Percentiles rank a stretch among this genome's conserved stretches.
Conservation (phyloP, 2,329 filamentous ascomycete genomes). For the Aspergillus brasiliensis region DNA sequence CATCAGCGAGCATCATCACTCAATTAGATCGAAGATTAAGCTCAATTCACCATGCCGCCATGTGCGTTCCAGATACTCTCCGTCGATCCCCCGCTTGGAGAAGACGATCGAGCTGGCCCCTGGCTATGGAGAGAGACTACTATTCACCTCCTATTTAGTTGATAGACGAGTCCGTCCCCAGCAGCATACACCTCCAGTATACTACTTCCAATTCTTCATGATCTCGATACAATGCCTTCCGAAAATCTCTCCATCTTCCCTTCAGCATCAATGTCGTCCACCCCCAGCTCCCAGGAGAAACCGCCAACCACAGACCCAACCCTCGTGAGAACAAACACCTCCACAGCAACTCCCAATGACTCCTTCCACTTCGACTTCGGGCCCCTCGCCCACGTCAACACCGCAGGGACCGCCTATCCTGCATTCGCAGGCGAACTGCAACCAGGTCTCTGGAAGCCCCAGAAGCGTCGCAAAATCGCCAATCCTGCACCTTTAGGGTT, state of each 20-base stretch:
- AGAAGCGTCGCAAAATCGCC: slow-evolving; percentile 65
- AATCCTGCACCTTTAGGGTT: slow-evolving; percentile 75
- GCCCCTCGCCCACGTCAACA: slow-evolving; percentile 49
- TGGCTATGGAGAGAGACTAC: background rate
- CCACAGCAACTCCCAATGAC: background rate
- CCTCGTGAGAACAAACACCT: background rate
- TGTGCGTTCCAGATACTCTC: background rate
- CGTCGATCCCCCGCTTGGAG: background rate
- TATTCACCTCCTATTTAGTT: background rate
- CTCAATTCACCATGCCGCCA: background rate
- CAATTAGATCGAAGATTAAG: background rate
- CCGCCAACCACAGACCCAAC: background rate
- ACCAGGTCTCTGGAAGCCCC: slow-evolving; percentile 63
- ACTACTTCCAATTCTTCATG: background rate
- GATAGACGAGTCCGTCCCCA: background rate
- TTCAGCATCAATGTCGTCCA: background rate
- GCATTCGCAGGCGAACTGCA: slow-evolving; percentile 70
- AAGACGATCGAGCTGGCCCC: background rate
- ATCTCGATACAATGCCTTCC: background rate
- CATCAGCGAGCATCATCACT: background rate
- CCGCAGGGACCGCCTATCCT: slow-evolving; percentile 44
- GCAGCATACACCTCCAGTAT: background rate
- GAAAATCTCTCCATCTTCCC: background rate
- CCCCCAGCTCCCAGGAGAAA: background rate
- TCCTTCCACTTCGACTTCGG: slow-evolving; percentile 26